These are phyloP conservation scores for Prosopis cineraria DNA, from an alignment of 306 rosid species.

Conservation along the genomic window DNA sequence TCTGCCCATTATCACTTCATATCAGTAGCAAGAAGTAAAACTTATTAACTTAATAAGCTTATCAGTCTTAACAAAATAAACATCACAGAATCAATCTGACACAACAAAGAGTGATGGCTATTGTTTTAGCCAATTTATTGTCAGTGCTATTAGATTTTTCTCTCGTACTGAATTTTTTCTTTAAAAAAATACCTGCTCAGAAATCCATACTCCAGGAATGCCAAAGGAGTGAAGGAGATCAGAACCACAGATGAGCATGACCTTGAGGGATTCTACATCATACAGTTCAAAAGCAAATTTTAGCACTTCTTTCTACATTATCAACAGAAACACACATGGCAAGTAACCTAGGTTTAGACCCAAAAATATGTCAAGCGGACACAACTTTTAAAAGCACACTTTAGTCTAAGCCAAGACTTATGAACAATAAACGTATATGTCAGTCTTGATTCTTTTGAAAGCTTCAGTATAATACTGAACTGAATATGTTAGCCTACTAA, in stretches of 20 bases:
- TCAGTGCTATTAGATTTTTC: background rate
- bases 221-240: conserved; percentile 84
- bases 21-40: background rate
- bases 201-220: conserved; percentile 78
- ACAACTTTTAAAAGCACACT: conserved; percentile 11
- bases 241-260: conserved; percentile 92
- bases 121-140: background rate
- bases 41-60: background rate
- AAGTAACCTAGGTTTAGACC: conserved; percentile 12
- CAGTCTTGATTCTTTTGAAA: background rate
- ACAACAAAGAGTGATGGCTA: background rate
- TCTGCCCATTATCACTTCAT: background rate
- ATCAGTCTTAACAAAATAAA: background rate
- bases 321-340: background rate
- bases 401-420: background rate
- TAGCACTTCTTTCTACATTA: conserved; percentile 14
- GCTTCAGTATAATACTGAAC: background rate
- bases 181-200: conserved; percentile 59
- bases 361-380: background rate
- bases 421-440: background rate
- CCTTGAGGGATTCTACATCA: conserved; percentile 71
- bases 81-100: background rate
- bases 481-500: background rate
- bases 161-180: background rate
- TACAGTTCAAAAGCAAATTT: conserved; percentile 29